phyloP scores from a whole-genome alignment of 441 rosid genomes.

The Eruca vesicaria region DNA sequence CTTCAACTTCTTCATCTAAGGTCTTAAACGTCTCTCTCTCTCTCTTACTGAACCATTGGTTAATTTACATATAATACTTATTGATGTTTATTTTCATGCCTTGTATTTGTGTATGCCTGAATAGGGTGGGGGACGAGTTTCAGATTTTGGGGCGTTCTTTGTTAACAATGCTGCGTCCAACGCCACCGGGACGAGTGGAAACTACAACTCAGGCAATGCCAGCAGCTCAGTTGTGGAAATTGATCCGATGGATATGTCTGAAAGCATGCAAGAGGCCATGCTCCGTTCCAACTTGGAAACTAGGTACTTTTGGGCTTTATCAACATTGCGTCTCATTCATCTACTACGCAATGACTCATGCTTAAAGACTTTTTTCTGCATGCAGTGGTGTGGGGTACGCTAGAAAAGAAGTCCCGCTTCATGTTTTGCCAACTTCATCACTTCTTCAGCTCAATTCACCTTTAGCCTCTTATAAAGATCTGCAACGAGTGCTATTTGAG shows the following conservation, averaged over 20 bases:
- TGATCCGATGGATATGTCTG: slow-evolving; percentile 96
- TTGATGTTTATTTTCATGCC: neutral
- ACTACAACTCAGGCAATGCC: slow-evolving; percentile 39
- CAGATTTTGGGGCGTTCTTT: slow-evolving; percentile 77
- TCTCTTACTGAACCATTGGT: neutral
- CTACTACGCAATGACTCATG: neutral
- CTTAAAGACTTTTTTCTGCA: neutral
- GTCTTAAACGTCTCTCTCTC: slow-evolving; percentile 41
- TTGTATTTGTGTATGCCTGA: slow-evolving; percentile 26
- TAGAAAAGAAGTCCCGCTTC: slow-evolving; percentile 85
- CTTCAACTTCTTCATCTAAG: slow-evolving; percentile 44
- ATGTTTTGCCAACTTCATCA: slow-evolving; percentile 68
- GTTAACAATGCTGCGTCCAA: slow-evolving; percentile 58
- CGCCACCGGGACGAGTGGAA: slow-evolving; percentile 47
- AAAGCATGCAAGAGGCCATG: slow-evolving; percentile 97
- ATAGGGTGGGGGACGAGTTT: slow-evolving; percentile 62
- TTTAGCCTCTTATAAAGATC: slow-evolving; percentile 68
- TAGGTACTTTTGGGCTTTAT: slow-evolving; percentile 51
- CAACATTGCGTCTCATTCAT: neutral
- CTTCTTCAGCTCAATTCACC: slow-evolving; percentile 79
- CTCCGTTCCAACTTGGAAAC: slow-evolving; percentile 90
- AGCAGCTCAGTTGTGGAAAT: slow-evolving; percentile 46
- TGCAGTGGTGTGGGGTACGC: slow-evolving; percentile 80
- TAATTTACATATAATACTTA: neutral
- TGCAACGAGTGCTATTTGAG: slow-evolving; percentile 81